These are phyloP conservation scores for Fraxinus velutina DNA, from an alignment of 305 asterid genomes.

Conservation along the genomic window DNA sequence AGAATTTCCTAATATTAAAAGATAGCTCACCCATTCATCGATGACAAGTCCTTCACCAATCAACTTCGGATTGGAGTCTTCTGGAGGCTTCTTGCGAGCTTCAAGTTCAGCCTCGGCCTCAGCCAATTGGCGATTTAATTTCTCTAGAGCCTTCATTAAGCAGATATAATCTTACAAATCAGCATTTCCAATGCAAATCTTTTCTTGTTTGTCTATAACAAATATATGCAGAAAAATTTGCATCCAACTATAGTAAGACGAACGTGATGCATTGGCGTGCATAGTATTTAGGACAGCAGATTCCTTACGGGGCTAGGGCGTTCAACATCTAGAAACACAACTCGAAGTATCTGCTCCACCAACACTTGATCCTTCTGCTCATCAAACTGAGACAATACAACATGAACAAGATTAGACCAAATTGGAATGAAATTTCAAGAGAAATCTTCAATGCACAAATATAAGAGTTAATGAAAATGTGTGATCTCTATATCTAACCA, in stretches of 20 bases:
- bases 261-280: not conserved
- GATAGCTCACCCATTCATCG: conserved; percentile 83
- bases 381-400: conserved; percentile 58
- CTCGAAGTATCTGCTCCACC: conserved; percentile 81
- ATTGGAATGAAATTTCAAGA: conserved; percentile 11
- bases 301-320: conserved; percentile 77
- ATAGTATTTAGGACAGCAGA: not conserved
- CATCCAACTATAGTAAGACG: not conserved
- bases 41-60: conserved; percentile 95
- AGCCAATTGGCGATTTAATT: conserved; percentile 74
- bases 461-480: not conserved
- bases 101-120: conserved; percentile 93
- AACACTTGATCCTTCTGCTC: conserved; percentile 87
- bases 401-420: conserved; percentile 15
- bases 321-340: conserved; percentile 76
- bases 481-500: not conserved
- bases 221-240: not conserved
- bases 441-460: conserved; percentile 5
- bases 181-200: conserved; percentile 8
- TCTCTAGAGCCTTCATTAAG: conserved; percentile 67
- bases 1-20: not conserved
- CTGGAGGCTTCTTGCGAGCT: conserved; percentile 80
- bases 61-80: conserved; percentile 73
- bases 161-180: not conserved
- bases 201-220: not conserved